Evolutionary conservation across 176 grass and related monocot species (phyloP), one percentile per base, ranked within the genome.

Genomic region (Typha latifolia): DNA sequence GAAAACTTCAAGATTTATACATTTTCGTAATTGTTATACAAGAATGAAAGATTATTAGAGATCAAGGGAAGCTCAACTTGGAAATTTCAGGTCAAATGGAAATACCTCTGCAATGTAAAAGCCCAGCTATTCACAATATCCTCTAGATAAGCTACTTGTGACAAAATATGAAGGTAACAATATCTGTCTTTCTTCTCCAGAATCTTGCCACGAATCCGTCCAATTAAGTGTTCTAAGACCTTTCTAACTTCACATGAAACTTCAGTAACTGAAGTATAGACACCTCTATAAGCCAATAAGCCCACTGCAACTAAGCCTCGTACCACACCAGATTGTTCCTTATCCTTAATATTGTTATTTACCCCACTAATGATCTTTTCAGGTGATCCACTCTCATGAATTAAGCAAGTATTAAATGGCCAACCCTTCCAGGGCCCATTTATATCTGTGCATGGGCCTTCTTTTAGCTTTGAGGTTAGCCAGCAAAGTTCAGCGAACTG

Each of bases 401-500:
- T 67, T 70, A 92, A 69, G 80, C 93, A 97, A 43, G 93, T 86
- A 77, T 89, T 86, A 85, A 97, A 97, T 82, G 93, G 93, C 93
- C 93, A 97, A 63, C 82, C 82, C 80, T 89, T 91, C 93, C 93
- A 91, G 66, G 93, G 85, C 61, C 88, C 93, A 89, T 82, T 89
- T 70, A 81, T 86, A 78, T 89, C 74, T 65, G 93, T 79, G 69
- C 61, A 97, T 57, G 93, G 93, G n/a, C 93, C 93, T 77, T 91
- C 93, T 55, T 22, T 85, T 66, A 97, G 76, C 66, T 92, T 91
- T 49, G 93, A 97, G 59, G 85, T 91, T 64, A 89, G 80, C 88
- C 88, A 97, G 79, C 93, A 97, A 77, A 97, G 93, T 84, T 89
- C 86, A 66, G 93, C 82, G 53, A 89, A 97, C 64, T 97, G 85